Base-by-base conservation (phyloP, 1,284 basidiomycete genomes). In the Irpex lacteus region DNA sequence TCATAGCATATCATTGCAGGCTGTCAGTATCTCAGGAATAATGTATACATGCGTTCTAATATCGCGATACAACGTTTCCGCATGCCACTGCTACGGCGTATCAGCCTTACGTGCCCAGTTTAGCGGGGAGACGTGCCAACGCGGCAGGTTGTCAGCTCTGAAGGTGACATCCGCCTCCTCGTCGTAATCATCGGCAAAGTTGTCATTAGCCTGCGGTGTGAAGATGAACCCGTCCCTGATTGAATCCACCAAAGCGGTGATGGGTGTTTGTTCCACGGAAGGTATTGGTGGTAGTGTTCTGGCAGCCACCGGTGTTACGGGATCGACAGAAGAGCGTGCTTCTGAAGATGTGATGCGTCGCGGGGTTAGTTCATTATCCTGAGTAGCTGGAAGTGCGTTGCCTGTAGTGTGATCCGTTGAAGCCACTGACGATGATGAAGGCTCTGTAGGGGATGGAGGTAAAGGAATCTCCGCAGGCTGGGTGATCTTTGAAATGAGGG, bases 151-250 rank as follows among this genome's bases (percentile, higher is more conserved):
- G 11, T n/a, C 13, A 50, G 40, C 32, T n/a, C 13, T 52, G 56
- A 34, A 52, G 7, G 49, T 49, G n/a, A 59, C 57, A 47, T 52
- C 49, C 15, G 47, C 21, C n/a, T 66, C 62, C 18, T 18, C 63
- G 52, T 63, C 65, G n/a, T 61, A 44, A 19, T 60, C 59, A 21
- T 63, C 62, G 18, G 47, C 49, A 44, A 36, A 13, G 60, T 50
- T 4, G 19, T 37, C 32, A 15, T 37, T 36, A 18, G 26, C 61
- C 38, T 26, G 60, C 60, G 69, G 69, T 5, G 87, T 86, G 68
- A 84, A 83, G 36, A 88, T 72, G 73, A 91, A 92, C 13, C 88
- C 89, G 26, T 79, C 82, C 68, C 91, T 82, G 64, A 91, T 92
- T 3, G 87, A 88, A 38, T 82, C 80, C 47, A 92, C 78, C 47